Percentiles rank a stretch among this genome's conserved stretches.
These are phyloP conservation scores for Acacia pycnantha DNA, from an alignment of 331 rosid species.

Conservation along the genomic window DNA sequence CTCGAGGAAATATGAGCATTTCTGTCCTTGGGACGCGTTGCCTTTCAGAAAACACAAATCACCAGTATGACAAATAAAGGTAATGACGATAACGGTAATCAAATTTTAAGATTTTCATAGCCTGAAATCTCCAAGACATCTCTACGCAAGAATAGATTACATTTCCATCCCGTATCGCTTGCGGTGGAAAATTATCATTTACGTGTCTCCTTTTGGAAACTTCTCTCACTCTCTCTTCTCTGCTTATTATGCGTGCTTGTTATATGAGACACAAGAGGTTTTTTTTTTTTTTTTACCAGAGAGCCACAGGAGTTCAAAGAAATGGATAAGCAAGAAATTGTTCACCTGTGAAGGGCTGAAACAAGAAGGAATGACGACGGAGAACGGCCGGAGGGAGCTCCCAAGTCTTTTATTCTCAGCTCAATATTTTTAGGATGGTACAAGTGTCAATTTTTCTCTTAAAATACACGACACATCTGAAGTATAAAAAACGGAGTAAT, in stretches of 20 bases:
- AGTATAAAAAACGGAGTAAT: no score
- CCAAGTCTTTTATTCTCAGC: not conserved
- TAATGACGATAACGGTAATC: not conserved
- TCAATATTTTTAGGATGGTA: no score
- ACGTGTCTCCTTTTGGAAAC: not conserved
- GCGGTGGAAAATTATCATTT: not conserved
- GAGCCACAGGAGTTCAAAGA: no score
- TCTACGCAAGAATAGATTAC: not conserved
- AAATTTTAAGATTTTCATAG: not conserved
- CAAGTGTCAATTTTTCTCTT: no score
- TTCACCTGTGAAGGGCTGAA: not conserved
- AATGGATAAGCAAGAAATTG: not conserved
- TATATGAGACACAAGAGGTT: not conserved
- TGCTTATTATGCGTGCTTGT: not conserved
- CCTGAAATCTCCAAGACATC: not conserved
- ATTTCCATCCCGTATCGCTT: not conserved
- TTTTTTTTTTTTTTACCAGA: no score
- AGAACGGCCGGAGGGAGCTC: not conserved
- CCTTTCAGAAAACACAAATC: not conserved
- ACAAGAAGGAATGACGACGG: not conserved
- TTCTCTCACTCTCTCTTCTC: not conserved
- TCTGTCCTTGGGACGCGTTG: not conserved
- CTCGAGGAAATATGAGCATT: not conserved
- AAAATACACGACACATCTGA: no score
- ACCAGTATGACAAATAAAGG: not conserved